Evolutionary conservation across 805 yeast genomes (phyloP), one percentile per base, ranked within the genome.

Genomic region (Cyberlindnera saturnus): DNA sequence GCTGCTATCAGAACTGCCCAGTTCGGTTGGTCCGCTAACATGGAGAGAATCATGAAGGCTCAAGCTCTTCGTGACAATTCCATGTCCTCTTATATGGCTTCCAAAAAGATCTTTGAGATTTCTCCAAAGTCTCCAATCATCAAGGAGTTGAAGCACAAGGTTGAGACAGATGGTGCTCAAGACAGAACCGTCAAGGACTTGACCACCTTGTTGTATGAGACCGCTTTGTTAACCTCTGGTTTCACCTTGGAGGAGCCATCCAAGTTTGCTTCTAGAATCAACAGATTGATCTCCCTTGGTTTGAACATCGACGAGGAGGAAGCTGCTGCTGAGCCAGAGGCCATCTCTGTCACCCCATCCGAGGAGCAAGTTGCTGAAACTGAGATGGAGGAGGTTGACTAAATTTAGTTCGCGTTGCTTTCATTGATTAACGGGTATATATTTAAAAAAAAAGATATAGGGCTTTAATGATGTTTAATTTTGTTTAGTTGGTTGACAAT

Each of bases 1-100:
- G 99, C 99, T 70, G 99, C 99, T 60, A 93, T 93, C 69, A 89
- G 99, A 82, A 93, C 99, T 59, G 98, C 97, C 59, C 98, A 93
- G 78, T 93, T 93, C 71, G 99, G 99, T 70, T 93, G 99, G 99
- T 93, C 99, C 58, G 99, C 99, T 64, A 93, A 93, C 81, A 93
- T 93, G 99, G 99, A 93, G 80, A 91, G 99, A 85, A 93, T 93
- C 81, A 93, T 93, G 99, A 93, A 93, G 81, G 99, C 99, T 51
- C 99, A 93, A 79, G 99, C 99, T 61, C 77, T 93, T 64, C 89
- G 98, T 78, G 99, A 93, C 72, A 86, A 96, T 60, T 79, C 96
- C 60, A 93, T 93, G 99, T 89, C 98, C 34, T 81, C 96, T 51
- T 93, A 93, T 93, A 93, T 93, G 99, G 85, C 98, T 39, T 93